Base-by-base conservation (phyloP, 1,284 basidiomycete genomes). In the Taiwanofungus camphoratus region DNA sequence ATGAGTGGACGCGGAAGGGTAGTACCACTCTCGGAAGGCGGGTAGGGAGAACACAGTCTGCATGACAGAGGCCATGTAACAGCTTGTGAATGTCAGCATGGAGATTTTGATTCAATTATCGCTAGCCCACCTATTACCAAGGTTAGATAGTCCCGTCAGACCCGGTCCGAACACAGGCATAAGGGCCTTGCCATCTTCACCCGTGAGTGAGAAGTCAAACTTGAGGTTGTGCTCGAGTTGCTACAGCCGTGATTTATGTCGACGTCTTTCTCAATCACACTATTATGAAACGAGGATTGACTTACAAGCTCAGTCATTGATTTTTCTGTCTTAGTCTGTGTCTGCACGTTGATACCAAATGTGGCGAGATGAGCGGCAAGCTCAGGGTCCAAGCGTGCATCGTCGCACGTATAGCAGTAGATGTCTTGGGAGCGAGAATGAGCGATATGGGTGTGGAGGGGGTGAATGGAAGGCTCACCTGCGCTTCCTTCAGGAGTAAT, bases 141-240 rank as follows among this genome's bases (percentile, higher is more conserved):
- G 77, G 61, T 99, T 99, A 32, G 81, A 73, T 1, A 99, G 68
- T 2, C 95, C 96, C 0, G 95, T 98, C 30, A 93, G 64, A 0
- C 90, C 91, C 1, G 86, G 80, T 0, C 95, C 96, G 59, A 88
- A 95, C 11, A 97, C 66, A 0, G 94, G 94, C 58, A 91, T 77
- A 5, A 98, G 73, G 7, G 90, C 85, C 41, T 87, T 83, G 7
- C 94, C 95, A 42, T 92, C 86, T 45, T 94, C 90, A n/a, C 79
- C 82, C 0, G 87, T 92, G 58, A 99, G 80, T 3, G 87, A 92
- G 62, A 99, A 98, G 63, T 98, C 94, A 59, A 93, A 98, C 44
- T 82, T 85, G 41, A 97, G 71, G 58, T 99, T 99, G 57, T 98
- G 93, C 61, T 97, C 94, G 55, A 98, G 87, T 87, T 98, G 92